phyloP scores from a whole-genome alignment of 2,329 filamentous ascomycete species.

The Spiromastix sp. region DNA sequence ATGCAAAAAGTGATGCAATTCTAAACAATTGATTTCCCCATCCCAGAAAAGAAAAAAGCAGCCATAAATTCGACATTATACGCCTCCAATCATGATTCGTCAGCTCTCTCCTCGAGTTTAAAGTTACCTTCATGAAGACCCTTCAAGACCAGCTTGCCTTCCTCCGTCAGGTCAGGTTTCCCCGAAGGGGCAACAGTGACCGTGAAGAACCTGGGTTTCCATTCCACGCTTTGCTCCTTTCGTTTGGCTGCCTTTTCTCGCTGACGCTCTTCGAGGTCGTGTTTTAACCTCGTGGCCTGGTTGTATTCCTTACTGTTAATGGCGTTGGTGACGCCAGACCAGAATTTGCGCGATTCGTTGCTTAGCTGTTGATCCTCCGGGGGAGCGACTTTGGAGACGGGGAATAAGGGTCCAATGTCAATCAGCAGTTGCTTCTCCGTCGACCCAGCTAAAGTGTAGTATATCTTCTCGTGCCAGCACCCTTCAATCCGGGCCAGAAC shows the following conservation, averaged over 20 bases:
- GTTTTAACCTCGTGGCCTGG: slow-evolving; percentile 76
- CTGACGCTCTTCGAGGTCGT: slow-evolving; percentile 84
- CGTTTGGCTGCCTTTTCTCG: slow-evolving; percentile 73
- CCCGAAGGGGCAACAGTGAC: slow-evolving; percentile 49
- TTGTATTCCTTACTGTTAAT: slow-evolving; percentile 75
- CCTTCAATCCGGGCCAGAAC: slow-evolving; percentile 74
- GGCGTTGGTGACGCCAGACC: slow-evolving; percentile 76
- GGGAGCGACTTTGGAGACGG: slow-evolving; percentile 69
- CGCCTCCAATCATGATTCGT: too few species aligned
- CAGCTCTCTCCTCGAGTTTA: slow-evolving; percentile 37
- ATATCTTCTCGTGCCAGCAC: slow-evolving; percentile 67
- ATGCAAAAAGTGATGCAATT: too few species aligned
- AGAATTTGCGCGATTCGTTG: slow-evolving; percentile 83
- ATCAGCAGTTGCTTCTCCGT: slow-evolving; percentile 61
- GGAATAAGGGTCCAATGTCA: slow-evolving; percentile 73
- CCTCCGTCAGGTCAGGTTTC: slow-evolving; percentile 51
- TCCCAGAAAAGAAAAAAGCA: too few species aligned
- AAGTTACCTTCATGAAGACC: slow-evolving; percentile 45
- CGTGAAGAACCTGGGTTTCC: slow-evolving; percentile 82
- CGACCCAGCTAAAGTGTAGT: slow-evolving; percentile 43
- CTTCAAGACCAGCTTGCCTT: slow-evolving; percentile 49
- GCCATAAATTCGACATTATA: too few species aligned
- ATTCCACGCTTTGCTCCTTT: slow-evolving; percentile 57
- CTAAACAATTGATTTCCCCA: too few species aligned
- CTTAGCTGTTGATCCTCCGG: slow-evolving; percentile 67